Evolutionary conservation across 2,329 filamentous ascomycete species (phyloP).

Genomic region (Dothistroma pini): DNA sequence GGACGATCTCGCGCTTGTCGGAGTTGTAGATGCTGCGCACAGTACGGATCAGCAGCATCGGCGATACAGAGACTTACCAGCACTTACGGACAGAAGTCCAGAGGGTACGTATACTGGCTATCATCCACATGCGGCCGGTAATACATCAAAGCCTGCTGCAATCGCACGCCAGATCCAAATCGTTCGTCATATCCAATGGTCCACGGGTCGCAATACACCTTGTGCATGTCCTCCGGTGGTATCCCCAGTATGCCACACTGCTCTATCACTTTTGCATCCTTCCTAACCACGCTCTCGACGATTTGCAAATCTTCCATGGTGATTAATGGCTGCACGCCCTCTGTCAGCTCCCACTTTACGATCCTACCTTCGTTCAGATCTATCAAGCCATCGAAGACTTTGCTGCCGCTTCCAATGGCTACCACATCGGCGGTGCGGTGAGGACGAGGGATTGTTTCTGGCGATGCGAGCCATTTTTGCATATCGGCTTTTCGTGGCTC

Average conservation of each 20-base stretch:
- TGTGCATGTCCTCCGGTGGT: slow-evolving; percentile 79
- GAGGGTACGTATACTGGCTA: slow-evolving; percentile 83
- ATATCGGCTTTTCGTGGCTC: slow-evolving; percentile 85
- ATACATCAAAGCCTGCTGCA: slow-evolving; percentile 95
- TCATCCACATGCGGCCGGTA: slow-evolving; percentile 82
- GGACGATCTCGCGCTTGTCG: slow-evolving; percentile 71
- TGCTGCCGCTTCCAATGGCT: slow-evolving; percentile 72
- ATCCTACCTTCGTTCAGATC: slow-evolving; percentile 66
- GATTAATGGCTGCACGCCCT: slow-evolving; percentile 81
- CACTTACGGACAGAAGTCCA: slow-evolving; percentile 75
- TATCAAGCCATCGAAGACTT: slow-evolving; percentile 78
- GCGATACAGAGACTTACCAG: background rate
- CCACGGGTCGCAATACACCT: slow-evolving; percentile 95
- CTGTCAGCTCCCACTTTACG: slow-evolving; percentile 68
- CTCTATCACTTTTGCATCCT: slow-evolving; percentile 82
- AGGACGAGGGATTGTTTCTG: slow-evolving; percentile 59
- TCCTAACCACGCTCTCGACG: slow-evolving; percentile 72
- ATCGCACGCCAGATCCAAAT: slow-evolving; percentile 70
- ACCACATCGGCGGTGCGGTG: slow-evolving; percentile 75
- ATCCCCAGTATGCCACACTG: slow-evolving; percentile 83
- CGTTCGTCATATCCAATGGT: slow-evolving; percentile 93
- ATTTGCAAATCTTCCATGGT: slow-evolving; percentile 85
- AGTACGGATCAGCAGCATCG: background rate
- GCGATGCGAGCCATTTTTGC: slow-evolving; percentile 70
- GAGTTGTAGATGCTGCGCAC: slow-evolving; percentile 66